Evolutionary conservation across 345 rosid genomes (phyloP).

Genomic region (Sisymbrium altissimum): DNA sequence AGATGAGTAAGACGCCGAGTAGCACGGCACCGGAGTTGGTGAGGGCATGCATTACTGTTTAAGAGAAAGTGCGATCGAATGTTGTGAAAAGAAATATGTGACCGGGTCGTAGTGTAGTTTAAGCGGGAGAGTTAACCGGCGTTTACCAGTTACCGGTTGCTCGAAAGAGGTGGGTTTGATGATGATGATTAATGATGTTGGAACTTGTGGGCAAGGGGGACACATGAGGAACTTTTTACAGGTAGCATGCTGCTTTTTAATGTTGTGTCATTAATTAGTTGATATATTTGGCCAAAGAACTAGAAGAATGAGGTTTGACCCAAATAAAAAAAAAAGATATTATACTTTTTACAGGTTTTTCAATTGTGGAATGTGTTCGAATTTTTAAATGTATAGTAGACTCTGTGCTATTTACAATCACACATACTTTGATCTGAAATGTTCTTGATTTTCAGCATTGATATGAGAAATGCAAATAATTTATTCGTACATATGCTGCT

Average conservation of each 20-base stretch:
- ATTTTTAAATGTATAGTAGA: neutral
- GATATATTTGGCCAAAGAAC: neutral
- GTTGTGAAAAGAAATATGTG: neutral
- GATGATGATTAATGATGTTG: constrained; percentile 38
- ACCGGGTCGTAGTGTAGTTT: neutral
- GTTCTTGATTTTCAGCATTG: neutral
- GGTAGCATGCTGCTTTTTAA: constrained; percentile 24
- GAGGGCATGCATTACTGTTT: constrained; percentile 27
- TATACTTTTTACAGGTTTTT: neutral
- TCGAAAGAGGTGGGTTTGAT: constrained; percentile 23
- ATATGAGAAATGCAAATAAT: neutral
- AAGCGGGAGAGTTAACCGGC: constrained; percentile 23
- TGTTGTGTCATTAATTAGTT: neutral
- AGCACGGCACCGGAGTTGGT: constrained; percentile 31
- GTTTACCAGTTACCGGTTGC: constrained; percentile 13
- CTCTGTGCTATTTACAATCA: neutral
- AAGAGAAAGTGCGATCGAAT: neutral
- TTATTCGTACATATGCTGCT: no score
- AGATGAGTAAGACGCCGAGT: constrained; percentile 32
- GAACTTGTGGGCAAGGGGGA: constrained; percentile 34
- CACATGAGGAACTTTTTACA: constrained; percentile 32
- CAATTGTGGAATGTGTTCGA: neutral
- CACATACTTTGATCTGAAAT: neutral
- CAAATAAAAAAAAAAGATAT: no score
- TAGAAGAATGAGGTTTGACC: no score